phyloP scores from a whole-genome alignment of 2,329 filamentous ascomycete species.

The Nemania sp. region DNA sequence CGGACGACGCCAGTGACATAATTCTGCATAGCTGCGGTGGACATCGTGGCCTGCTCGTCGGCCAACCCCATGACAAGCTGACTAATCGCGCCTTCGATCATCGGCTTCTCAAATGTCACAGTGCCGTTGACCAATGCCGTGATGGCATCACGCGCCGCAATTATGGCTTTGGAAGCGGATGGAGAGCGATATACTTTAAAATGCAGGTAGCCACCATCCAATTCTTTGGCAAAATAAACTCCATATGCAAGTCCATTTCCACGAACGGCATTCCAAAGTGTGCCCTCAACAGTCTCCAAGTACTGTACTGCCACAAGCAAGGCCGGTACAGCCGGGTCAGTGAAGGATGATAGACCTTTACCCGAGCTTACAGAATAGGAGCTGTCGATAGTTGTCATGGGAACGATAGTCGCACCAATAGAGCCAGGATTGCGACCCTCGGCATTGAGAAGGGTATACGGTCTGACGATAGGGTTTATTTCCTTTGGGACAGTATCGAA shows the following conservation, averaged over 20 bases:
- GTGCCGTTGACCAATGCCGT: slow-evolving; percentile 78
- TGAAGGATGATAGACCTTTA: slow-evolving; percentile 78
- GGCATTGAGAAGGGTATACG: slow-evolving; percentile 77
- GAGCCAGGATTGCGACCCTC: slow-evolving; percentile 81
- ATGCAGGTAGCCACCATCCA: slow-evolving; percentile 82
- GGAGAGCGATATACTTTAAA: slow-evolving; percentile 93
- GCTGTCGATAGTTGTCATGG: slow-evolving; percentile 92
- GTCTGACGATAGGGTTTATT: slow-evolving; percentile 77
- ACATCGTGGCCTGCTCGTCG: slow-evolving; percentile 88
- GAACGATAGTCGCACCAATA: slow-evolving; percentile 80
- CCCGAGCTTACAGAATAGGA: slow-evolving; percentile 85
- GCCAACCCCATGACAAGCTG: slow-evolving; percentile 88
- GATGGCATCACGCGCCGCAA: slow-evolving; percentile 80
- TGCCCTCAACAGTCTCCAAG: slow-evolving; percentile 92
- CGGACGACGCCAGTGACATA: slow-evolving; percentile 86
- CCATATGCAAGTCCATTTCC: slow-evolving; percentile 95
- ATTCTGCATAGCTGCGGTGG: slow-evolving; percentile 82
- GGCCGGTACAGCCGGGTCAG: slow-evolving; percentile 82
- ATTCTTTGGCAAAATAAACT: slow-evolving; percentile 79
- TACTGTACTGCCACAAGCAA: slow-evolving; percentile 91
- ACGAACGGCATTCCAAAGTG: slow-evolving; percentile 92
- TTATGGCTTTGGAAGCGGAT: slow-evolving; percentile 87
- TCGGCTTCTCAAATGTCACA: slow-evolving; percentile 79
- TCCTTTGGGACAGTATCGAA: slow-evolving; percentile 63
- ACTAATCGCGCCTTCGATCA: slow-evolving; percentile 90